phyloP scores from a whole-genome alignment of 768 basidiomycete species.

The Stropharia rugosoannulata region DNA sequence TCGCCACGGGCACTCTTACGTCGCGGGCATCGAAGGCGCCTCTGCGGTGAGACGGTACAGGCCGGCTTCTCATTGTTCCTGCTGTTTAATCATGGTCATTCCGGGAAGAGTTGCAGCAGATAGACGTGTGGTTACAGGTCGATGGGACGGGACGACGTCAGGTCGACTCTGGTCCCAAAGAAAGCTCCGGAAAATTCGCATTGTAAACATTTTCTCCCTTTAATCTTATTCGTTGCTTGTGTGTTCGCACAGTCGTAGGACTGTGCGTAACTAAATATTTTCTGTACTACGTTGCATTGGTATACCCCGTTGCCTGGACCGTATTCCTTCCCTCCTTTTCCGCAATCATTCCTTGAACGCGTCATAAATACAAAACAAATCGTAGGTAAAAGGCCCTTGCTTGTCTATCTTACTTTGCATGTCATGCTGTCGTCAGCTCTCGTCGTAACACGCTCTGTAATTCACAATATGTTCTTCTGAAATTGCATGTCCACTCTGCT shows the following conservation, averaged over 20 bases:
- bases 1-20: slow-evolving; percentile 8
- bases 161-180: not conserved
- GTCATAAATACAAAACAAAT: no score
- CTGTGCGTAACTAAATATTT: not conserved
- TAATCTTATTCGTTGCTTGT: slow-evolving; percentile 7
- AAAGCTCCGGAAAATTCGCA: not conserved
- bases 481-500: no score
- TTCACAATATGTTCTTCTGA: no score
- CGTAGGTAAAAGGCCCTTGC: no score
- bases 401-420: no score
- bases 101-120: not conserved
- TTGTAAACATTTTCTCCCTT: not conserved
- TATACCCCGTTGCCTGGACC: not conserved
- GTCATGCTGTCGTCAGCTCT: no score
- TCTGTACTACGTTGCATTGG: not conserved
- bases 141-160: not conserved
- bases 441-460: no score
- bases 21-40: slow-evolving; percentile 16
- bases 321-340: not conserved
- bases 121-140: not conserved
- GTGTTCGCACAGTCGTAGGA: not conserved
- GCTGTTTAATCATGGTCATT: not conserved
- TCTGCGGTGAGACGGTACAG: slow-evolving; percentile 7
- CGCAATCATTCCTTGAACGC: not conserved
- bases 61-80: not conserved